These are phyloP conservation scores for Schoenoplectus tabernaemontani DNA, from an alignment of 202 grass and related monocot genomes.

Conservation along the genomic window DNA sequence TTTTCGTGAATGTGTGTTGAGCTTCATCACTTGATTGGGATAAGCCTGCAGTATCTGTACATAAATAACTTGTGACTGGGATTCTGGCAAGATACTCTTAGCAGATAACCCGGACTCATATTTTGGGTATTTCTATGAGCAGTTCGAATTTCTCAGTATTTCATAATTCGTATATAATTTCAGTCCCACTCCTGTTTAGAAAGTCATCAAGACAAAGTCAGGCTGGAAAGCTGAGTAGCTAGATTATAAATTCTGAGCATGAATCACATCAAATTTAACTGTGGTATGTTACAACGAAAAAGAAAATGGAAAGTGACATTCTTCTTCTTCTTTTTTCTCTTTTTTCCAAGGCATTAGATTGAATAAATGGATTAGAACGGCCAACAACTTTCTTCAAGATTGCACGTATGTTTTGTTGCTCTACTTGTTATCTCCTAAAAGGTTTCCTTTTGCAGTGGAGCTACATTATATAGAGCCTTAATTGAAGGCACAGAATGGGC, in stretches of 20 bases:
- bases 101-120: not conserved
- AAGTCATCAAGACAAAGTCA: not conserved
- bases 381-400: not conserved
- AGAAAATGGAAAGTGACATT: not conserved
- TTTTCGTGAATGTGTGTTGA: slow-evolving; percentile 49
- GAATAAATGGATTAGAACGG: slow-evolving; percentile 11
- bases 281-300: not conserved
- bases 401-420: slow-evolving; percentile 13
- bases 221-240: not conserved
- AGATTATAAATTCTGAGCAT: not conserved
- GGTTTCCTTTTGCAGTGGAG: not conserved
- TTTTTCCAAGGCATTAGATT: not conserved
- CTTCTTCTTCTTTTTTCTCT: not conserved
- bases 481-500: not conserved
- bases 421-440: not conserved
- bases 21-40: slow-evolving; percentile 31
- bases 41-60: not conserved
- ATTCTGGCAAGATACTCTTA: not conserved
- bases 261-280: not conserved
- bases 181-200: not conserved
- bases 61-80: not conserved
- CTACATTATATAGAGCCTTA: not conserved
- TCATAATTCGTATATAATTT: not conserved
- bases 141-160: not conserved
- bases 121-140: not conserved